Evolutionary conservation across 2,329 filamentous ascomycete genomes (phyloP), one percentile per base, ranked within the genome.

Genomic region (Rhynchosporium agropyri): DNA sequence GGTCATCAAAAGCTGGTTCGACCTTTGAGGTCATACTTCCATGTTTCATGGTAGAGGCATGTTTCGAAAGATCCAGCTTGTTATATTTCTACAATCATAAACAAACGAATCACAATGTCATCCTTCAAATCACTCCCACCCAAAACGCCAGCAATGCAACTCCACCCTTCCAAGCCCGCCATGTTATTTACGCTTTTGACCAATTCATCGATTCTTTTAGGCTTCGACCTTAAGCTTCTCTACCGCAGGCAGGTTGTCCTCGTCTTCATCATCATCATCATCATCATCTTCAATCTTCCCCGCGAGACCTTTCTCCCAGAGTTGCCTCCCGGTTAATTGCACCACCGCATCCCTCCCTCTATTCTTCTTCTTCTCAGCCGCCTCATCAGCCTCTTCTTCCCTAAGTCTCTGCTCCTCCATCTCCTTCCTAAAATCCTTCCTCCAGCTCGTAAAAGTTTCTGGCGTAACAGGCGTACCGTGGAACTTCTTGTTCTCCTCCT

Each of bases 401-500:
- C 78, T 82, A 69, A 79, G 77, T 69, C 87, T 84, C 74, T 83
- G 79, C 72, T 95, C 93, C 74, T 89, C 88, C 85, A 94, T 88
- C 80, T 98, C 95, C 73, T 82, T 80, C 65, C 86, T 75, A 74
- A 98, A 99, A 9, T 77, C 84, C 45, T 88, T 87, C 61, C 91
- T 83, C 95, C 95, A 99, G 69, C 84, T 85, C 69, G 90, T 74
- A 73, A 98, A 99, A 0, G 87, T 88, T 79, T 97, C 92, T 28
- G 86, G 82, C n/a, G 88, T 98, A 26, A 99, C 95, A 38, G 87
- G 83, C 42, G 91, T 91, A 63, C 95, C 95, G 75, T 96, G 90
- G 77, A 99, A 99, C 78, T 97, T 98, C 72, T 89, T 87, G 76
- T 99, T 99, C 80, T 99, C 95, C 76, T 95, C 92, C 66, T 90